These are phyloP conservation scores for Starmera pachycereana DNA, from an alignment of 805 yeast species.

Conservation along the genomic window DNA sequence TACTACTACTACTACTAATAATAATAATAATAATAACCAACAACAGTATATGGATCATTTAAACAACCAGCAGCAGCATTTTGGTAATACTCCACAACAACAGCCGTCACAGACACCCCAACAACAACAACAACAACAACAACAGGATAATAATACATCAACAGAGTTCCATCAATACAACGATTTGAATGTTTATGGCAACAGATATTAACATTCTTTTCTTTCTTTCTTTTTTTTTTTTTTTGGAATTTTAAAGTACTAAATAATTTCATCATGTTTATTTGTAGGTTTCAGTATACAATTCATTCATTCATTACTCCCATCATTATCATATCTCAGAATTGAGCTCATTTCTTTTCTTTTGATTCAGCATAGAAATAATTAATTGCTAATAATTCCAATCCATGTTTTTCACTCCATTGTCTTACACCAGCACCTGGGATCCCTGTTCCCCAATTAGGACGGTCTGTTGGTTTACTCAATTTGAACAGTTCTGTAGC, in stretches of 20 bases:
- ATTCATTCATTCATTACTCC: neutral
- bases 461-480: constrained; percentile 40
- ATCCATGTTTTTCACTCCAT: constrained; percentile 56
- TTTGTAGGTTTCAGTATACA: neutral
- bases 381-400: constrained; percentile 64
- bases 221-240: too few relatives aligned
- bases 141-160: neutral
- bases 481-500: constrained; percentile 8
- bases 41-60: constrained; percentile 9
- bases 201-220: too few relatives aligned
- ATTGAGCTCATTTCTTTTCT: neutral
- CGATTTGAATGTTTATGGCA: constrained; percentile 1
- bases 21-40: constrained; percentile 11
- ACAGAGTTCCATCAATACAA: neutral
- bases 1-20: constrained; percentile 1
- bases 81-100: constrained; percentile 4
- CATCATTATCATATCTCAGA: neutral
- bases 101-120: constrained; percentile 1
- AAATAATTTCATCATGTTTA: too few relatives aligned
- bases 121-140: neutral
- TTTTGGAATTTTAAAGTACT: too few relatives aligned
- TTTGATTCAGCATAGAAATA: constrained; percentile 73
- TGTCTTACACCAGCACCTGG: constrained; percentile 73
- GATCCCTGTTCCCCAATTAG: constrained; percentile 78
- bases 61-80: constrained; percentile 8